Evolutionary conservation across 75 land plant genomes (phyloP), one percentile per base, ranked within the genome.

Genomic region (Azolla pinnata): DNA sequence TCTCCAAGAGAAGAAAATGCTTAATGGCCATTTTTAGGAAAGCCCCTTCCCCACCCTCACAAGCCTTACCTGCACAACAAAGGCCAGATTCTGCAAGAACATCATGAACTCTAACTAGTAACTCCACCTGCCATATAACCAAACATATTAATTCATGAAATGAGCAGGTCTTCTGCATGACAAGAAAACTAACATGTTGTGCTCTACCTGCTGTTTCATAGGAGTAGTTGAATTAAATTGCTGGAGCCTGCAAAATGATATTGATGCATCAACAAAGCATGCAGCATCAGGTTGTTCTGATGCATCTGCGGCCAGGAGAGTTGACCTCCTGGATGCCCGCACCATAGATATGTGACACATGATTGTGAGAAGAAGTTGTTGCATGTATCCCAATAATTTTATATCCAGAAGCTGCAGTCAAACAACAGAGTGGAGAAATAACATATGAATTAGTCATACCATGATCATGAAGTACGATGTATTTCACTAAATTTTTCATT

Each of bases 21-120:
- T 86, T 89, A 33, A 95, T 89, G 65, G 87, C 84, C 73, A 89
- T 64, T 67, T 83, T 89, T 2, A 95, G 96, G 76, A 86, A 95
- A 46, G 70, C 66, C 38, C 90, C 99, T 72, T 89, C 96, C 44
- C 83, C 85, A 30, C 85, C 96, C 67, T 75, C 76, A 63, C 83
- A 63, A 57, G 71, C 74, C 31, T 71, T 82, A 33, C 85, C 85
- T 54, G 90, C 87, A 77, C 90, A 88, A 64, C 99, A 95, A 56
- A 95, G 83, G 18, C 90, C 99, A 74, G 76, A 71, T 31, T 85
- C 99, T 61, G 99, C 96, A 64, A 95, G 85, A 56, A 95, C 55
- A 54, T 89, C 87, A 75, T 95, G 99, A 9, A 81, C 57, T 62
- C 77, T 85, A 18, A 69, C 91, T 65, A 95, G 75, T 51, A 95